Conservation (phyloP, 2,329 filamentous ascomycete species). For the Botrytis medusae region DNA sequence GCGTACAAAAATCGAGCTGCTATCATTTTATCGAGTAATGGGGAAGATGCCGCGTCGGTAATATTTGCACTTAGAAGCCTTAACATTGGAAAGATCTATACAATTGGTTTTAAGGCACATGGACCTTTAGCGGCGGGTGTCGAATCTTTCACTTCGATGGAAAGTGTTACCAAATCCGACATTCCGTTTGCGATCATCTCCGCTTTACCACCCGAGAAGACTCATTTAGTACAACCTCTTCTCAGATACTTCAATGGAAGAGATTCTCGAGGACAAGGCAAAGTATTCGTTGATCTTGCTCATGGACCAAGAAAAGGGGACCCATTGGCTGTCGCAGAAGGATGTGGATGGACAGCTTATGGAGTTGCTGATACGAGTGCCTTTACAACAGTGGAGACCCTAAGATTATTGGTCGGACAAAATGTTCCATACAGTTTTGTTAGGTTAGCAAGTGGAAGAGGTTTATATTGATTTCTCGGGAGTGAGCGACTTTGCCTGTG, state of each 20-base stretch:
- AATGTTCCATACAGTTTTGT: slow-evolving; percentile 90
- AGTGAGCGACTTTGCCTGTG: neutral
- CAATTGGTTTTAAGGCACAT: slow-evolving; percentile 73
- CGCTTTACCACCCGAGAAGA: slow-evolving; percentile 75
- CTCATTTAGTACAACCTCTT: slow-evolving; percentile 73
- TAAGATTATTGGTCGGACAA: slow-evolving; percentile 76
- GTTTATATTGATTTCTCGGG: slow-evolving; percentile 44
- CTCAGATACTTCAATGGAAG: slow-evolving; percentile 61
- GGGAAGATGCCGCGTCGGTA: slow-evolving; percentile 73
- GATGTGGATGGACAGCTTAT: slow-evolving; percentile 77
- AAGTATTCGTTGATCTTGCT: slow-evolving; percentile 79
- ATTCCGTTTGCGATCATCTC: slow-evolving; percentile 81
- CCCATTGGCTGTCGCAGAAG: slow-evolving; percentile 67
- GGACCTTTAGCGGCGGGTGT: slow-evolving; percentile 63
- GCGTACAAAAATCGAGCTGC: slow-evolving; percentile 76
- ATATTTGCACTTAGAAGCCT: slow-evolving; percentile 78
- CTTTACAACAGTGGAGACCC: slow-evolving; percentile 80
- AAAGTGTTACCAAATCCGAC: slow-evolving; percentile 77
- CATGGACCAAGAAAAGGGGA: slow-evolving; percentile 63
- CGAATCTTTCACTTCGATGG: slow-evolving; percentile 65
- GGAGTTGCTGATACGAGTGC: slow-evolving; percentile 77
- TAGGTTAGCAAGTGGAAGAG: slow-evolving; percentile 64
- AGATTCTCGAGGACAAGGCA: slow-evolving; percentile 43
- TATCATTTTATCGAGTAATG: slow-evolving; percentile 69
- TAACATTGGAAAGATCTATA: slow-evolving; percentile 76